Base-by-base conservation (phyloP, 2,329 filamentous ascomycete genomes). In the Penicillium fuscoglaucum region DNA sequence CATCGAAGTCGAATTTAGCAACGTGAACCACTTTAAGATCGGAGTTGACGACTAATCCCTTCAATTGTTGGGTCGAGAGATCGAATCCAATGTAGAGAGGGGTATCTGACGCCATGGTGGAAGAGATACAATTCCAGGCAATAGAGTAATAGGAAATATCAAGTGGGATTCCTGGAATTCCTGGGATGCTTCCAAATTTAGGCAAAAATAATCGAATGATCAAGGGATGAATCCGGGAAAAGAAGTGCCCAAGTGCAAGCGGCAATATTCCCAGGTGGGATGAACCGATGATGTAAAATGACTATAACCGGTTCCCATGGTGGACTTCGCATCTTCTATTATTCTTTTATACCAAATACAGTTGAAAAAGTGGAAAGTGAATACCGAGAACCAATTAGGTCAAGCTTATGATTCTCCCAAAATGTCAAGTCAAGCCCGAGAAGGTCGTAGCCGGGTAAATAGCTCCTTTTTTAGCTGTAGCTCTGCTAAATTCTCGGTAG, bases 1-100 rank as follows among this genome's bases (percentile, higher is more conserved):
- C 88, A 75, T 98, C 95, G 70, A 99, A 98, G 77, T 96, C 93
- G 74, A 96, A 93, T 74, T 96, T 96, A 70, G 91, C 91, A 76
- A 96, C 86, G 66, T 91, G 85, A 17, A 90, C 80, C 51, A 95
- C 88, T 68, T 89, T 89, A 63, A 98, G 86, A 66, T 91, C 84
- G 4, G 92, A 91, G 56, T 88, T 86, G 65, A 98, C 90, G 52
- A 95, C 89, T 65, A 98, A 88, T 66, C 91, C 93, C 84, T 99
- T 98, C 58, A 98, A 84, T 75, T 98, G 93, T 76, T 98, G 95
- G 58, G 95, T 98, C 44, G 93, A 97, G 60, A 98, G 87, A 78
- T 99, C 95, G 75, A 98, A 93, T 60, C 95, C 95, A 70, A 96
- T 82, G 73, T 96, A 96, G 61, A 96, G 80, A 19, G 90, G 87